Base-by-base conservation (phyloP, 2,329 filamentous ascomycete genomes). In the Ilyonectria mors-panacis region DNA sequence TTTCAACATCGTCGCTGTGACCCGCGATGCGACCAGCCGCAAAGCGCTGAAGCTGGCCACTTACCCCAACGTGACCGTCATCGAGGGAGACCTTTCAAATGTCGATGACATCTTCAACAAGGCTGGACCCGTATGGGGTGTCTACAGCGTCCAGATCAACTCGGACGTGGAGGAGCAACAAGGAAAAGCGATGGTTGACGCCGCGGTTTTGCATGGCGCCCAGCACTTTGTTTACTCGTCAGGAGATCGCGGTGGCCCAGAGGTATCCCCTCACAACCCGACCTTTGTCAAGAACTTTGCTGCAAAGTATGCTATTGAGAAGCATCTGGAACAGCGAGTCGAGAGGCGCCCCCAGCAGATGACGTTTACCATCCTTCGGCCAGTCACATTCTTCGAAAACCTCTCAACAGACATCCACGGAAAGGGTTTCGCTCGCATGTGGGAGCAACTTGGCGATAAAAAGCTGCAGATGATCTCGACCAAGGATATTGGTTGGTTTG, bases 191-290 rank as follows among this genome's bases (percentile, higher is more conserved):
- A 76, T 91, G 4, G 81, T 89, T 56, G 85, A 88, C 59, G 86
- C 84, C 10, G 81, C 85, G 3, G 71, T 89, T 55, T 81, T 84
- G 26, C 78, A 87, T 37, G 81, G 82, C 8, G 85, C 89, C 37
- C 80, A 84, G 58, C 85, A 87, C 71, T 89, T 91, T 70, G 83
- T 91, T 53, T 91, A 89, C 78, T 85, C 83, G 3, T 87, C 84
- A 37, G 87, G 89, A 12, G 89, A 91, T 63, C 86, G 89, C 45
- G 87, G 88, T 28, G 87, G 88, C 30, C 69, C 72, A 4, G 77
- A 78, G 4, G 81, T 83, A 13, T 84, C 83, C 57, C 81, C 84
- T 59, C 82, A 82, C 9, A 83, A 84, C 66, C 81, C 85, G 0
- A 90, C 88, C 1, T 70, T 79, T 1, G 81, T 91, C 48, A 85